phyloP scores from a whole-genome alignment of 2,329 filamentous ascomycete genomes.

The Chaetomium globosum region DNA sequence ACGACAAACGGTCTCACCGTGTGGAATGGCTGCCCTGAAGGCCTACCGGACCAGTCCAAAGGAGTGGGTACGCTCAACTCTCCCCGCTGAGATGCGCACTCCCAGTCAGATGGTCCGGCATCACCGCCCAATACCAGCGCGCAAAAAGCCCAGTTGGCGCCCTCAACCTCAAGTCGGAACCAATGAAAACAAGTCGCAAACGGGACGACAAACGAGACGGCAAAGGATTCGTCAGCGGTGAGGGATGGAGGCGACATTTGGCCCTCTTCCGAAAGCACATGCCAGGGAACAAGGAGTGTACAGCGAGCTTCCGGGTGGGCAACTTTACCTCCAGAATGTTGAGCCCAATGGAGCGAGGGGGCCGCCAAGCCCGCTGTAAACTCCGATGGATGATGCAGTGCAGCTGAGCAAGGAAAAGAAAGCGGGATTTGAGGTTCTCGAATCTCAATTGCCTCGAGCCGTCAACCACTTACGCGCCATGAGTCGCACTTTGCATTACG shows the following conservation, averaged over 20 bases:
- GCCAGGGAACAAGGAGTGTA: conserved; percentile 3
- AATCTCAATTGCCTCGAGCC: not conserved
- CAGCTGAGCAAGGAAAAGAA: conserved; percentile 7
- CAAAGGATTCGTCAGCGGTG: conserved; percentile 16
- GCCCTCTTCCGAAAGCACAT: conserved; percentile 13
- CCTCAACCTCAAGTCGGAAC: conserved; percentile 5
- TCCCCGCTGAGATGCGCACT: not conserved
- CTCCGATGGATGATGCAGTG: not conserved
- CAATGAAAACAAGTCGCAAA: conserved; percentile 14
- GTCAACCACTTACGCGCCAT: not conserved
- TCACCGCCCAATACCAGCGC: conserved; percentile 17
- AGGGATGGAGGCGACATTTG: not conserved
- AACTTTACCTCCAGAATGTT: not conserved
- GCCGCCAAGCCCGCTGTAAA: not conserved
- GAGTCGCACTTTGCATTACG: not conserved
- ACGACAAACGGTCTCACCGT: conserved; percentile 1
- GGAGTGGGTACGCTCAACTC: not conserved
- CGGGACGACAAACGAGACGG: not conserved
- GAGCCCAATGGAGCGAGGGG: not conserved
- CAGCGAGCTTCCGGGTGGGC: not conserved
- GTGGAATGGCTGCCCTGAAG: not conserved
- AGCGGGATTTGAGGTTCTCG: not conserved
- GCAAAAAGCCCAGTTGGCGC: conserved; percentile 4
- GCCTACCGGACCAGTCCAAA: conserved; percentile 6
- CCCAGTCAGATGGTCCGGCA: conserved; percentile 17